Evolutionary conservation across 192 early-diverging fungal species (phyloP), one percentile per base, ranked within the genome.

Genomic region (Spizellomyces punctatus): DNA sequence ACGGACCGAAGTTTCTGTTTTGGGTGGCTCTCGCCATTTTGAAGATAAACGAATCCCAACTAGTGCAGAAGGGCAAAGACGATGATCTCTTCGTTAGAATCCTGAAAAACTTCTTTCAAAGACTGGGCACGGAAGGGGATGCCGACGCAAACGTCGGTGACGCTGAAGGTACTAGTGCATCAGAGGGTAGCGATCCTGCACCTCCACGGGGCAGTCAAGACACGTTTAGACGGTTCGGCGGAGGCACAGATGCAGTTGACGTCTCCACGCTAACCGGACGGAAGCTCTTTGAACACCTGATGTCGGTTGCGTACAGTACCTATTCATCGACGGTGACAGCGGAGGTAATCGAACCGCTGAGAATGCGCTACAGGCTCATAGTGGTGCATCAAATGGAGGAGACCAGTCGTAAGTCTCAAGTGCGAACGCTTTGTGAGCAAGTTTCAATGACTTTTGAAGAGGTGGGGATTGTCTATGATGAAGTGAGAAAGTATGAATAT

Each of bases 1-100:
- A 88, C 61, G 87, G 87, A 5, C 87, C 87, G n/a, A 85, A 84
- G 63, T 85, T 85, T 54, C 56, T 88, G 50, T 88, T 88, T 58
- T 88, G 87, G 87, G 57, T 85, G 17, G 76, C 83, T 17, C 58
- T 88, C 43, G 77, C 81, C 8, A 74, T 88, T 27, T 57, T 88
- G 46, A 88, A 87, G 66, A 63, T 86, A 45, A 88, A 85, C 63
- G 87, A 88, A 74, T 60, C 47, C 42, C 63, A 81, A 65, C 67
- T 88, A 14, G 63, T 86, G 0, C 17, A 63, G 4, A 46, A 67
- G 12, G 83, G 83, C 12, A 67, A 73, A 16, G 86, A 88, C 63
- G 86, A 88, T 67, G 85, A 88, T 57, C 69, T 85, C 46, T 88
- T 87, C 58, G 71, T 82, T 55, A 58, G 67, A 10, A 83, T 88